Conservation (phyloP, 352 stramenopile species). For the Phytophthora kernoviae region DNA sequence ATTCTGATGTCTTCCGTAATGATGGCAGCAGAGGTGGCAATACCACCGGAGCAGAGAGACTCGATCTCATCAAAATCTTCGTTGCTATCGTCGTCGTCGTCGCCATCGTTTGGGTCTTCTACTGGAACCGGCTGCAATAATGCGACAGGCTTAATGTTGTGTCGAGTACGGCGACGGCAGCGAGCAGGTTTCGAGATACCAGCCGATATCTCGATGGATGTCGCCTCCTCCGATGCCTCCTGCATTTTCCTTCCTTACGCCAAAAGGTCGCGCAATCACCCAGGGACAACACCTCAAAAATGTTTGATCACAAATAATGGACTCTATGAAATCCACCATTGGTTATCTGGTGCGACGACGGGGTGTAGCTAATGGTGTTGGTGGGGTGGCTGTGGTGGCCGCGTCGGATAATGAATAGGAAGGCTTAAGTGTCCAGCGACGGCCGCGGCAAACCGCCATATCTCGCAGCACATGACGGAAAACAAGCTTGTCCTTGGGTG, state of each 20-base stretch:
- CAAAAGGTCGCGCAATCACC: constrained; percentile 6
- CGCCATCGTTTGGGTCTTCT: constrained; percentile 27
- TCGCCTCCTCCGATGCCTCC: constrained; percentile 10
- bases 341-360: background rate
- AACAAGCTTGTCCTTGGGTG: constrained; percentile 88
- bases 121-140: constrained; percentile 8
- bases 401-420: constrained; percentile 41
- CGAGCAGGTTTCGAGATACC: constrained; percentile 21
- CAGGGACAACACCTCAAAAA: too few relatives aligned
- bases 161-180: constrained; percentile 22
- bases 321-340: too few relatives aligned
- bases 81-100: constrained; percentile 21
- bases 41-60: constrained; percentile 9
- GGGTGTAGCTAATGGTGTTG: background rate
- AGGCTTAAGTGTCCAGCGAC: constrained; percentile 76
- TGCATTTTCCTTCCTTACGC: constrained; percentile 9
- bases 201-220: constrained; percentile 20
- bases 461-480: constrained; percentile 86
- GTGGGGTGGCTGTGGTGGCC: background rate
- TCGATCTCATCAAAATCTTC: background rate
- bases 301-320: too few relatives aligned
- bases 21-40: constrained; percentile 11
- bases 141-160: constrained; percentile 4
- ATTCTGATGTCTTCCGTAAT: constrained; percentile 8
- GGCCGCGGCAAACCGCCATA: constrained; percentile 72